Evolutionary conservation across 371 early-diverging fungal species (phyloP).

Genomic region (Haplosporangium sp.): DNA sequence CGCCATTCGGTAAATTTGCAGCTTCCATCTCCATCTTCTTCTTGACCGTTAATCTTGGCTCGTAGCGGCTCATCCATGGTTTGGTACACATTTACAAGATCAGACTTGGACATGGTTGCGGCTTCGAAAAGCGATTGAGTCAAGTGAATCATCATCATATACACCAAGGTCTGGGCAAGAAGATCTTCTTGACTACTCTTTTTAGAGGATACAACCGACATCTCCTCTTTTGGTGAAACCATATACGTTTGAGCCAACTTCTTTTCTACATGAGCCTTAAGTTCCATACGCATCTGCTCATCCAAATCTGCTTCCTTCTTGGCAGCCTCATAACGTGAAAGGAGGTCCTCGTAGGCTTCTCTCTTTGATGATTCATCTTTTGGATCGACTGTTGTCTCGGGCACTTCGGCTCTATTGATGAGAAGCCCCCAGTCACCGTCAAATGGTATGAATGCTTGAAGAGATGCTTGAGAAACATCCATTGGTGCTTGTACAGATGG

Average conservation of each 20-base stretch:
- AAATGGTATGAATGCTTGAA: constrained; percentile 43
- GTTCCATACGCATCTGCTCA: constrained; percentile 27
- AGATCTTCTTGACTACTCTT: constrained; percentile 14
- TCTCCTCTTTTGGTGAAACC: constrained; percentile 20
- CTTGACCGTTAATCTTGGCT: constrained; percentile 12
- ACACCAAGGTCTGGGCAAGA: constrained; percentile 23
- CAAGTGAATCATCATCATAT: constrained; percentile 44
- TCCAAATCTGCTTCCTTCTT: constrained; percentile 26
- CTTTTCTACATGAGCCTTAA: constrained; percentile 21
- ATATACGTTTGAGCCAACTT: constrained; percentile 24
- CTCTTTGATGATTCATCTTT: constrained; percentile 18
- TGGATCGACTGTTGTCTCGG: constrained; percentile 19
- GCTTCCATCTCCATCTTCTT: neutral
- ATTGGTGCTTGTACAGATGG: neutral
- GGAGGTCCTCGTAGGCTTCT: constrained; percentile 13
- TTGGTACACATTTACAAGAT: constrained; percentile 33
- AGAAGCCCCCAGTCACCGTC: constrained; percentile 37
- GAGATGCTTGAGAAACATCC: constrained; percentile 3
- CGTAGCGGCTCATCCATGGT: constrained; percentile 35
- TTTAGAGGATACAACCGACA: neutral
- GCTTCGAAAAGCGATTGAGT: constrained; percentile 32
- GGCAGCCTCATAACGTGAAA: constrained; percentile 30
- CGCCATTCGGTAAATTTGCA: constrained; percentile 34
- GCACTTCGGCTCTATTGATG: constrained; percentile 41
- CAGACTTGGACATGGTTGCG: constrained; percentile 36